These are phyloP conservation scores for Cryptococcus neoformans DNA, from an alignment of 1,284 basidiomycete species.

Conservation along the genomic window DNA sequence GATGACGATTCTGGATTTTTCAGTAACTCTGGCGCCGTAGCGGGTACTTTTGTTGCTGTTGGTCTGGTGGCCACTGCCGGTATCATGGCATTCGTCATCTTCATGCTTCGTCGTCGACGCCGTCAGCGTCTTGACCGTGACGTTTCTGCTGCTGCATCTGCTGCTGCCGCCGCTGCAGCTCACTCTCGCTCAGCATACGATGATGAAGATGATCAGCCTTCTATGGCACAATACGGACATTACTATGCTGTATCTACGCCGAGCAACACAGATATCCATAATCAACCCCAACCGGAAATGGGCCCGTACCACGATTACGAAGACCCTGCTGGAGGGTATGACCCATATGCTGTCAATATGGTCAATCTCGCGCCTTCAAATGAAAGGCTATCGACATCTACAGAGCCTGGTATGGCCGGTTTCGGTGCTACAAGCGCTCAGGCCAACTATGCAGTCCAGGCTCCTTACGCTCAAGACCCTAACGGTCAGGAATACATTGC, in stretches of 20 bases:
- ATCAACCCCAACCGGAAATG: slow-evolving; percentile 28
- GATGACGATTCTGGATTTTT: slow-evolving; percentile 39
- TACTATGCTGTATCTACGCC: slow-evolving; percentile 39
- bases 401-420: slow-evolving; percentile 34
- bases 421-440: slow-evolving; percentile 30
- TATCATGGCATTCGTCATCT: slow-evolving; percentile 43
- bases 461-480: slow-evolving; percentile 2
- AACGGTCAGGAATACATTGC: background rate
- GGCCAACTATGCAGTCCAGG: slow-evolving; percentile 10
- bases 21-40: slow-evolving; percentile 49
- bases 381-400: slow-evolving; percentile 30
- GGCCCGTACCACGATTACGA: slow-evolving; percentile 39
- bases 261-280: slow-evolving; percentile 22
- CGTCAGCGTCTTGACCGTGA: slow-evolving; percentile 49
- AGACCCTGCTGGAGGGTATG: slow-evolving; percentile 43
- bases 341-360: slow-evolving; percentile 44
- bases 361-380: slow-evolving; percentile 7
- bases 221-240: slow-evolving; percentile 45
- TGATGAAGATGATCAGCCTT: slow-evolving; percentile 41
- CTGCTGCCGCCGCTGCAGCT: slow-evolving; percentile 42
- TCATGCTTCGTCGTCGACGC: slow-evolving; percentile 45
- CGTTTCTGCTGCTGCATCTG: slow-evolving; percentile 49
- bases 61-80: slow-evolving; percentile 45
- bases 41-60: slow-evolving; percentile 50
- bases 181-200: slow-evolving; percentile 43